phyloP scores from a whole-genome alignment of 345 rosid species.

The Brassica napus region DNA sequence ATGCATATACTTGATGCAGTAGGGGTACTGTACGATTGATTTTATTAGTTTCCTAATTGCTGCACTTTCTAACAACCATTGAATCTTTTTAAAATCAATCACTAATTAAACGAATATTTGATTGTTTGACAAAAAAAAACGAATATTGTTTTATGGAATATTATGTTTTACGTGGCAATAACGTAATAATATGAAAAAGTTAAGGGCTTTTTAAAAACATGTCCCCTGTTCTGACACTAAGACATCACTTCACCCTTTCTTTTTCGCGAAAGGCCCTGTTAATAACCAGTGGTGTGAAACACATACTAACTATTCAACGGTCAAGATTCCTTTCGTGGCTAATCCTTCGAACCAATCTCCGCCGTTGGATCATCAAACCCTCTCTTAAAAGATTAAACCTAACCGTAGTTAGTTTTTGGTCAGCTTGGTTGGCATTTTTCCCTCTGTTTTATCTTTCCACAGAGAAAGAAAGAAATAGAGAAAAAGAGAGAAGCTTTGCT shows the following conservation, averaged over 20 bases:
- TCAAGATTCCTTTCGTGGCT: constrained; percentile 42
- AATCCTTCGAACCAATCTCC: constrained; percentile 14
- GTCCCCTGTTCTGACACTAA: constrained; percentile 31
- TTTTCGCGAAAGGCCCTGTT: constrained; percentile 39
- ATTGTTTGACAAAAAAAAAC: not conserved
- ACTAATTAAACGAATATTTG: not conserved
- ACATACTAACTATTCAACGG: constrained; percentile 49
- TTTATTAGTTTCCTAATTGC: not conserved
- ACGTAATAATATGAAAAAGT: not conserved
- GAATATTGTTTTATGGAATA: not conserved
- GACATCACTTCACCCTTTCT: constrained; percentile 40
- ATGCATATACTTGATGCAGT: constrained; percentile 1
- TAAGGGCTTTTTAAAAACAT: not conserved
- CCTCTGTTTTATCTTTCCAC: constrained; percentile 10
- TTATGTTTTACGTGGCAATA: not conserved
- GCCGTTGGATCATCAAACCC: constrained; percentile 45
- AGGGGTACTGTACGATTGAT: constrained; percentile 24
- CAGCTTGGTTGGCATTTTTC: constrained; percentile 19
- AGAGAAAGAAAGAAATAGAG: constrained; percentile 7
- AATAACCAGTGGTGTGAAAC: constrained; percentile 51
- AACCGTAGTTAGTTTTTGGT: constrained; percentile 44
- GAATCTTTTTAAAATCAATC: not conserved
- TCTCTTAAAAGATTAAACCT: not conserved
- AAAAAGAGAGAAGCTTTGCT: not conserved
- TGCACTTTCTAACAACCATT: constrained; percentile 31